Conservation (phyloP, 805 yeast species). For the Suhomyces pyralidae region DNA sequence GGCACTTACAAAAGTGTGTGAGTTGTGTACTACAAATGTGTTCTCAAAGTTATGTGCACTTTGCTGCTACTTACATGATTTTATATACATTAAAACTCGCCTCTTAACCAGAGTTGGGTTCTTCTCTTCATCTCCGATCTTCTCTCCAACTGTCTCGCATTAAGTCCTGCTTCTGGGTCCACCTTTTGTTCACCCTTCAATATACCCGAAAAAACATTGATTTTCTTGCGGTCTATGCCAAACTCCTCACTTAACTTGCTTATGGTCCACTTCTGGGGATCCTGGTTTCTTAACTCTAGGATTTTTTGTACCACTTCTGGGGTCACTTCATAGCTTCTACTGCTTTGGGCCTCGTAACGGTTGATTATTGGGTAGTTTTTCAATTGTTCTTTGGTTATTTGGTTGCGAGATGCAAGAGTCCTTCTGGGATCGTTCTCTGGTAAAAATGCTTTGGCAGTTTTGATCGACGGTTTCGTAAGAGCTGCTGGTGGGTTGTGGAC, state of each 20-base stretch:
- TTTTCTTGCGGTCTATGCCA: slow-evolving; percentile 42
- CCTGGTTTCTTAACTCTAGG: slow-evolving; percentile 47
- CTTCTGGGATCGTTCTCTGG: slow-evolving; percentile 61
- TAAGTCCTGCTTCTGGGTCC: slow-evolving; percentile 41
- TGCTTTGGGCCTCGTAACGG: slow-evolving; percentile 29
- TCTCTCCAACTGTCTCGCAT: slow-evolving; percentile 40
- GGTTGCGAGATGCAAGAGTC: slow-evolving; percentile 26
- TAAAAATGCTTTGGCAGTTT: slow-evolving; percentile 68
- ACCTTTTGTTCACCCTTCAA: slow-evolving; percentile 32
- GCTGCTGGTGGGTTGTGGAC: slow-evolving; percentile 63
- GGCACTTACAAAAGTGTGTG: too few relatives aligned
- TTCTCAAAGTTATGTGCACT: too few relatives aligned
- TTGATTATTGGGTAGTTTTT: slow-evolving; percentile 41
- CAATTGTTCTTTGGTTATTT: slow-evolving; percentile 34
- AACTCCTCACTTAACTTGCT: slow-evolving; percentile 59
- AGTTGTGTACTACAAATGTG: too few relatives aligned
- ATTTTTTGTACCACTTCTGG: slow-evolving; percentile 60
- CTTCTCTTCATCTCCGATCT: slow-evolving; percentile 59
- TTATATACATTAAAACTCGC: slow-evolving; percentile 34
- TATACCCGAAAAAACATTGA: slow-evolving; percentile 44
- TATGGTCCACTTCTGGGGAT: slow-evolving; percentile 65
- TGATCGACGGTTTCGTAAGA: slow-evolving; percentile 38
- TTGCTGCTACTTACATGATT: neutral
- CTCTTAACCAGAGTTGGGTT: slow-evolving; percentile 61
- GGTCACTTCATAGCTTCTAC: slow-evolving; percentile 52